Evolutionary conservation across 192 early-diverging fungal genomes (phyloP), one percentile per base, ranked within the genome.

Genomic region (Podochytrium sp.): DNA sequence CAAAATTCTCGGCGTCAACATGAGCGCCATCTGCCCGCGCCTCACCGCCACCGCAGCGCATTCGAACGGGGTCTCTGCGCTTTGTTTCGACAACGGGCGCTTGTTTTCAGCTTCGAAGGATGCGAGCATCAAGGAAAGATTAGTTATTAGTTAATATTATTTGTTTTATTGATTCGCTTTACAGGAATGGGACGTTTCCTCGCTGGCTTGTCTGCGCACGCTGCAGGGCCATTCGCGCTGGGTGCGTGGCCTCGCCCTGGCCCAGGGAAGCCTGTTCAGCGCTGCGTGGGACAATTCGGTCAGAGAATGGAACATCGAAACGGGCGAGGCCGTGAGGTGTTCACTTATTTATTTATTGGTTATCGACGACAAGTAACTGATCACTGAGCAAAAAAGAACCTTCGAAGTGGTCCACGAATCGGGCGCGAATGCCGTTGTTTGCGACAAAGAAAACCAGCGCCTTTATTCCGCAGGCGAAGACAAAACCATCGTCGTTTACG

Each of bases 201-300:
- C 16, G 10, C 7, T 23, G n/a, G n/a, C n/a, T 23, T 23, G 23
- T 6, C 52, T 55, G 52, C 52, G 79, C 5, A 41, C 42, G 16
- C 71, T 80, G 47, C 12, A 29, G 0, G 79, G 79, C 50, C 79
- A 80, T 58, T 58, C 52, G 3, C 75, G 79, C 3, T 74, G 71
- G 75, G 52, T 80, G 20, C 71, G 75, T 0, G 51, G 74, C 10
- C 32, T 80, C 18, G 55, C 50, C 0, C 60, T 59, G 34, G 71
- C 71, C 16, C 32, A 29, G 35, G 71, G 59, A 25, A 42, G 47
- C 7, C 55, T 80, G 25, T 80, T 74, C 64, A 66, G 70, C 18
- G 75, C 55, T 20, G 65, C 75, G 18, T 74, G 76, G 79, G 79
- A 80, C 47, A 71, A 75, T 23, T 74, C 75, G 10, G 65, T 80